Conservation (phyloP, 768 basidiomycete species). For the Serendipita sp. region DNA sequence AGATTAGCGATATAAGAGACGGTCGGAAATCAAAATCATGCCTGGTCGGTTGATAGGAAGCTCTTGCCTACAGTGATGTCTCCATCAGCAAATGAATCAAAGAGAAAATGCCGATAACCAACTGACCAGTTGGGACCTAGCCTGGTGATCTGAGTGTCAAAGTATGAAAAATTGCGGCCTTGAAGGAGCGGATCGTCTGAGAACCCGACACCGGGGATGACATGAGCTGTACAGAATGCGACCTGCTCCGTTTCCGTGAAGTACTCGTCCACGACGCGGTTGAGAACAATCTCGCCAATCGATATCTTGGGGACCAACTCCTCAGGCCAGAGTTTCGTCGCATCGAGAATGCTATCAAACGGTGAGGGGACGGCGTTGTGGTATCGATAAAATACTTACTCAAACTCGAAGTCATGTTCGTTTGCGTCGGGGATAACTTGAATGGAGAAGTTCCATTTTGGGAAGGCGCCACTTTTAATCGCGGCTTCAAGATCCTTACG, state of each 20-base stretch:
- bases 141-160: conserved; percentile 69
- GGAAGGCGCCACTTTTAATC: conserved; percentile 49
- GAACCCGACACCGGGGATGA: conserved; percentile 48
- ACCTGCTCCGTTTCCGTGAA: conserved; percentile 81
- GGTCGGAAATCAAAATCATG: too few species aligned
- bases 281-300: conserved; percentile 58
- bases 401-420: conserved; percentile 75
- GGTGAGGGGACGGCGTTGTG: not conserved
- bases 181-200: conserved; percentile 66
- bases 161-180: conserved; percentile 74
- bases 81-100: not conserved
- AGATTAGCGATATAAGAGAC: too few species aligned
- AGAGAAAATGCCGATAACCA: conserved; percentile 19
- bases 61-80: conserved; percentile 19
- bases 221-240: conserved; percentile 59
- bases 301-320: conserved; percentile 60
- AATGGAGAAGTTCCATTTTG: conserved; percentile 68
- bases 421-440: conserved; percentile 52
- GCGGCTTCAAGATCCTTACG: conserved; percentile 76
- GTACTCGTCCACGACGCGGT: conserved; percentile 48
- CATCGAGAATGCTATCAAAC: conserved; percentile 41
- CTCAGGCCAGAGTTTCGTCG: conserved; percentile 76
- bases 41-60: conserved; percentile 66
- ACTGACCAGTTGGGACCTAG: conserved; percentile 69
- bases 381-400: conserved; percentile 32